A percentile compares a stretch with the other conserved stretches of the same genome.
Evolutionary conservation across 73 alveolate genomes (phyloP).

Genomic region (Uronychia binucleata): DNA sequence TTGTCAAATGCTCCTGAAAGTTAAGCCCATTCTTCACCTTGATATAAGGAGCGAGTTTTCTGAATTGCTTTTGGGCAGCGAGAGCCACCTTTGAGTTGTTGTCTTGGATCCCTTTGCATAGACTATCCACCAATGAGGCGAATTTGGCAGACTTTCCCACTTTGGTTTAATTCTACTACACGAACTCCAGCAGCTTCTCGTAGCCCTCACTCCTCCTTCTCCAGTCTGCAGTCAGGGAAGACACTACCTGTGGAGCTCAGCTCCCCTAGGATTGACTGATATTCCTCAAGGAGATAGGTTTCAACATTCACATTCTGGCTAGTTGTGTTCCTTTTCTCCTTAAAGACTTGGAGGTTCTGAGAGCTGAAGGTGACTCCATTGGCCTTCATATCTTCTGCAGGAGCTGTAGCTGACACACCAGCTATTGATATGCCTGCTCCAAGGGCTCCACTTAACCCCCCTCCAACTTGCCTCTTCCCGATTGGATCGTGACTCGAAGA

Average conservation of each 20-base stretch:
- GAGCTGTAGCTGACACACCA: not conserved
- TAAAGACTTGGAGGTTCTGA: not conserved
- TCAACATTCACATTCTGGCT: not conserved
- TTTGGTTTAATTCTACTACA: not conserved
- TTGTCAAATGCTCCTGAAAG: not conserved
- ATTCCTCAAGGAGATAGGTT: not conserved
- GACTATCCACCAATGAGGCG: not conserved
- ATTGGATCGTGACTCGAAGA: not conserved
- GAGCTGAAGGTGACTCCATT: no score
- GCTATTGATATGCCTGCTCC: not conserved
- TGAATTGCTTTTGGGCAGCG: not conserved
- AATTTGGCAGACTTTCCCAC: constrained; percentile 6
- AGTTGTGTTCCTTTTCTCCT: not conserved
- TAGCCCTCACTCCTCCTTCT: not conserved
- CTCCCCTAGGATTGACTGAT: not conserved
- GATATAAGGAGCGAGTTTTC: not conserved
- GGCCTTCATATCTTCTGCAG: no score
- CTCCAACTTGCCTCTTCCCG: not conserved
- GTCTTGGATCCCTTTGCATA: constrained; percentile 13
- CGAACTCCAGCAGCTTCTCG: not conserved
- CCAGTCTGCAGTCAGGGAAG: not conserved
- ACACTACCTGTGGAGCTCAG: not conserved
- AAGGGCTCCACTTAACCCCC: not conserved
- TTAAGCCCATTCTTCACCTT: not conserved
- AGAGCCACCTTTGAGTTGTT: constrained; percentile 4